A percentile compares a stretch with the other conserved stretches of the same genome.
Evolutionary conservation across 805 yeast genomes (phyloP).

Genomic region (Pichia cephalocereana): DNA sequence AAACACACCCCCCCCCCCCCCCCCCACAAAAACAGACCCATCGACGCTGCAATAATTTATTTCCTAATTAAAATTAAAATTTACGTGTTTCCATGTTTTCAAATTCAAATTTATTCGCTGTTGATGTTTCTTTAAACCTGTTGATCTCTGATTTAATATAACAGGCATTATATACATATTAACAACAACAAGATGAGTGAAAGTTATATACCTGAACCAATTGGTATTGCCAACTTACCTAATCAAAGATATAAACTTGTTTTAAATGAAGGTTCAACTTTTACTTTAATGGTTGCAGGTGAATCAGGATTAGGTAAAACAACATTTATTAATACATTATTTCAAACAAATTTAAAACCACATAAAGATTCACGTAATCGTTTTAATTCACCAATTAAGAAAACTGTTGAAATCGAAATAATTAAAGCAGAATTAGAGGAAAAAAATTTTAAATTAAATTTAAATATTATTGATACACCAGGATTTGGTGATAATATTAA

Average conservation of each 20-base stretch:
- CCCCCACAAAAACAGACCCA: no score
- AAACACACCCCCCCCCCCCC: no score
- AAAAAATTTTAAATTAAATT: conserved; percentile 65
- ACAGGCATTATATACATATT: no score
- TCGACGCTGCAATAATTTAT: no score
- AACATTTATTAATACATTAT: conserved; percentile 80
- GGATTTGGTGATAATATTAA: conserved; percentile 90
- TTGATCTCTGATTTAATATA: no score
- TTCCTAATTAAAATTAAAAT: no score
- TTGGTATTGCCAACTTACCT: conserved; percentile 66
- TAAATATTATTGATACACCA: conserved; percentile 85
- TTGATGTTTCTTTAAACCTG: no score
- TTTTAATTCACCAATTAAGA: conserved; percentile 50
- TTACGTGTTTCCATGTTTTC: no score
- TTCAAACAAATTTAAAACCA: conserved; percentile 63
- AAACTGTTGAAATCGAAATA: conserved; percentile 72
- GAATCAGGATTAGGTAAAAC: conserved; percentile 90
- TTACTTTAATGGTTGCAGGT: conserved; percentile 81
- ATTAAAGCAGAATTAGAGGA: conserved; percentile 77
- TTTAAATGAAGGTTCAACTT: conserved; percentile 64
- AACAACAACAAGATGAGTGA: conserved; percentile 15
- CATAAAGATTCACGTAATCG: conserved; percentile 46
- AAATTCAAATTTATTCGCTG: no score
- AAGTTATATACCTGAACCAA: conserved; percentile 34
- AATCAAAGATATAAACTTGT: conserved; percentile 72